Base-by-base conservation (phyloP, 1,139 yeast species). In the Candida sojae region DNA sequence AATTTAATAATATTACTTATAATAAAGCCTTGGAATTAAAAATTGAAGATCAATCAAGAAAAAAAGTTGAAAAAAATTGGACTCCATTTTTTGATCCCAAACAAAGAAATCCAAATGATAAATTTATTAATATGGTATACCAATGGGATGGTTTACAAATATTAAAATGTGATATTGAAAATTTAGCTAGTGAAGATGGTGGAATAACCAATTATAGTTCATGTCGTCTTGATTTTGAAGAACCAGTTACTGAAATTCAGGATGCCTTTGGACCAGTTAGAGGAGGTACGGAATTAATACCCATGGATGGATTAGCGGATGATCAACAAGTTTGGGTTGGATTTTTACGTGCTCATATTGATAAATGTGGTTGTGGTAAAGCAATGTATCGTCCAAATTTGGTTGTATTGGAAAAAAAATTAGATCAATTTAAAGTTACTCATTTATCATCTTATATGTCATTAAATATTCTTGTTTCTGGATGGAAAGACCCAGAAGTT, bases 1-100 rank as follows among this genome's bases (percentile, higher is more conserved):
- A 51, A 11, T 63, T 51, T 43, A 66, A 64, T 46, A 45, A 57
- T 29, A 51, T 53, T 11, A 36, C 53, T 6, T 70, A 63, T 50
- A 61, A 53, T 42, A 59, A 57, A 48, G 62, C 60, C 2, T 53
- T 57, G 12, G 72, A 68, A 47, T 57, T 71, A 34, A 54, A 66
- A 28, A 60, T 63, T 30, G 62, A 62, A 36, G 30, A 21, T 21
- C 26, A 42, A 26, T 58, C 11, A 56, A 13, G 54, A 25, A 43
- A 45, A 17, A n/a, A 26, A 34, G 34, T 43, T 12, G 76, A 73
- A 51, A 75, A 75, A 55, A 75, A 75, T 53, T 75, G 80, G 80
- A 71, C 77, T 2, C 79, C 80, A 0, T 63, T 74, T 49, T 51
- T 70, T 12, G 66, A 68, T 51, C 56, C 57, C 23, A 42, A 41